phyloP scores from a whole-genome alignment of 306 rosid genomes.

The Vigna hirtella region DNA sequence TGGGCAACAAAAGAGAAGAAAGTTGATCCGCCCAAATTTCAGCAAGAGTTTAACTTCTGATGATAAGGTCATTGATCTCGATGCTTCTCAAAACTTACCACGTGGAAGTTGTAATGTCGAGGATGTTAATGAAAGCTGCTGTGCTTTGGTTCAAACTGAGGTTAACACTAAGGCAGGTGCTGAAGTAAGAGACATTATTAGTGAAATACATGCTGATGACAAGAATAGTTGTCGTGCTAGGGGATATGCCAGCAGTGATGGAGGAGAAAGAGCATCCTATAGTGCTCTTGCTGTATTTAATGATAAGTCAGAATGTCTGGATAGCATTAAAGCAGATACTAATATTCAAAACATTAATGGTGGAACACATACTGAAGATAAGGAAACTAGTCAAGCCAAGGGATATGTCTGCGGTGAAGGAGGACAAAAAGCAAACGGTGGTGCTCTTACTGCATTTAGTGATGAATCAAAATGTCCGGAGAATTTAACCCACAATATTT shows the following conservation, averaged over 20 bases:
- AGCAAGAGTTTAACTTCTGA: slow-evolving; percentile 40
- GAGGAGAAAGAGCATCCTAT: slow-evolving; percentile 32
- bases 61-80: slow-evolving; percentile 34
- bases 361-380: slow-evolving; percentile 30
- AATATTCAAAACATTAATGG: neutral
- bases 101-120: slow-evolving; percentile 40
- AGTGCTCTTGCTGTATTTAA: slow-evolving; percentile 22
- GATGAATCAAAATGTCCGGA: slow-evolving; percentile 41
- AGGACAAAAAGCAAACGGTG: slow-evolving; percentile 34
- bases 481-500: slow-evolving; percentile 31
- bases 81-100: slow-evolving; percentile 38
- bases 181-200: slow-evolving; percentile 13
- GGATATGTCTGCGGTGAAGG: slow-evolving; percentile 23
- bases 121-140: slow-evolving; percentile 38
- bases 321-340: neutral
- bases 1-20: slow-evolving; percentile 58
- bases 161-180: slow-evolving; percentile 34
- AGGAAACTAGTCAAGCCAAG: slow-evolving; percentile 33
- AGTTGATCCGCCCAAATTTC: slow-evolving; percentile 71
- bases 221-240: slow-evolving; percentile 33
- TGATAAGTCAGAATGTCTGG: slow-evolving; percentile 31
- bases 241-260: slow-evolving; percentile 32
- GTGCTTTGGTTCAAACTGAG: slow-evolving; percentile 40
- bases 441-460: slow-evolving; percentile 24
- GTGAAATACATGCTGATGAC: slow-evolving; percentile 27